These are phyloP conservation scores for Penicillium sp. DNA, from an alignment of 2,329 filamentous ascomycete genomes.

Conservation along the genomic window DNA sequence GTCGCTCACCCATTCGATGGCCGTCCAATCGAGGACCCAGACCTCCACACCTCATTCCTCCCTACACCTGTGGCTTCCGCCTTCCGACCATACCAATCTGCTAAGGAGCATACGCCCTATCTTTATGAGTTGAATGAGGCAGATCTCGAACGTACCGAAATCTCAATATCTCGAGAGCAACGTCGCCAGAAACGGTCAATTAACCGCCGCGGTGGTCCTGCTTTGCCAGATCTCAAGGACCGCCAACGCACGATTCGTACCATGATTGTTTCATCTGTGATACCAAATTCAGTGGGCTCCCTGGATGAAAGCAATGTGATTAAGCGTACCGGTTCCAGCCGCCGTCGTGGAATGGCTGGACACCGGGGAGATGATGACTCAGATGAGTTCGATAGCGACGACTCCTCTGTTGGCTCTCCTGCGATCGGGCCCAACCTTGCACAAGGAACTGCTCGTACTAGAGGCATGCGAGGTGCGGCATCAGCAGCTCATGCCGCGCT, in stretches of 20 bases:
- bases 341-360: conserved; percentile 57
- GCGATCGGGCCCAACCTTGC: conserved; percentile 65
- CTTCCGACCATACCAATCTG: conserved; percentile 86
- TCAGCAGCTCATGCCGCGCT: conserved; percentile 84
- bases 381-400: conserved; percentile 88
- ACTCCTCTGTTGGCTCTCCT: conserved; percentile 82
- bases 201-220: conserved; percentile 86
- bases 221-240: conserved; percentile 93
- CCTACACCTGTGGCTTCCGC: conserved; percentile 77
- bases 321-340: conserved; percentile 67
- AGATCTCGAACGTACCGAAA: conserved; percentile 84
- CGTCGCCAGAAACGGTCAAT: conserved; percentile 92
- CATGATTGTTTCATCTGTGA: conserved; percentile 83
- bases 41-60: conserved; percentile 80
- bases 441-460: conserved; percentile 75
- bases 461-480: conserved; percentile 85
- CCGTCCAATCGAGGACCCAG: conserved; percentile 84
- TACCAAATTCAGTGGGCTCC: conserved; percentile 77
- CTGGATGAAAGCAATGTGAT: conserved; percentile 84
- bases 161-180: conserved; percentile 90
- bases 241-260: conserved; percentile 90
- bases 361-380: conserved; percentile 68
- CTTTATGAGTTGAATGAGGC: conserved; percentile 90
- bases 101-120: conserved; percentile 91
- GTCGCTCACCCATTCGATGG: conserved; percentile 94